phyloP scores from a whole-genome alignment of 805 yeast species.

The Candida methanosorbosa region DNA sequence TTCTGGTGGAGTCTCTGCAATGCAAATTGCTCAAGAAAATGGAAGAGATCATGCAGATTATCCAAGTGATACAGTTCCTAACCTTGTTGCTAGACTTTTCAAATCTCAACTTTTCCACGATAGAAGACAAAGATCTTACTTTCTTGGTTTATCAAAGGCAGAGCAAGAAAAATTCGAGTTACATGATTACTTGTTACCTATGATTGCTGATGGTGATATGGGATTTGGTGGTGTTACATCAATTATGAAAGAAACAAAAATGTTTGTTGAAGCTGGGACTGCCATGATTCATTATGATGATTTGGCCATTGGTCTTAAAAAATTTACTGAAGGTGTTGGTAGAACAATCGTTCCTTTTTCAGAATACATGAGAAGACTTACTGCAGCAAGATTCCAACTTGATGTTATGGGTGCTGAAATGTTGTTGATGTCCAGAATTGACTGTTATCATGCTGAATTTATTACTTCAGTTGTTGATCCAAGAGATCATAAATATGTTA shows the following conservation, averaged over 20 bases:
- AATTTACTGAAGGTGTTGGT: constrained; percentile 58
- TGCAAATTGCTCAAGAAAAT: constrained; percentile 55
- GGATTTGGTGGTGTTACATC: constrained; percentile 59
- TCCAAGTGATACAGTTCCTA: constrained; percentile 64
- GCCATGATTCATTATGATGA: constrained; percentile 61
- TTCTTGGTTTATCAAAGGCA: constrained; percentile 4
- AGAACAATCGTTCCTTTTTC: constrained; percentile 53
- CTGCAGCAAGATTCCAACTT: constrained; percentile 56
- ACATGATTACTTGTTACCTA: constrained; percentile 50
- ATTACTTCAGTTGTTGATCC: constrained; percentile 45
- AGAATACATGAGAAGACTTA: constrained; percentile 42
- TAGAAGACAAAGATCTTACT: constrained; percentile 21
- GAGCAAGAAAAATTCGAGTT: constrained; percentile 12
- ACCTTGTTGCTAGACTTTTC: constrained; percentile 51
- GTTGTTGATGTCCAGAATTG: constrained; percentile 52
- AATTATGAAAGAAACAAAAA: constrained; percentile 56
- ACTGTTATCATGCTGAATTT: constrained; percentile 46
- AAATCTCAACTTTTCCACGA: constrained; percentile 53
- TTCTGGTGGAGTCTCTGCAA: constrained; percentile 54
- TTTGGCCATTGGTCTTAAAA: constrained; percentile 57
- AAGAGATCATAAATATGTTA: constrained; percentile 45
- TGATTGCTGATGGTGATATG: constrained; percentile 60
- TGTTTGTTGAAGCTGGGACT: constrained; percentile 61
- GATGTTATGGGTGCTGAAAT: constrained; percentile 54
- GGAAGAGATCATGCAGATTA: constrained; percentile 64